Conservation (phyloP, 1,284 basidiomycete species). For the Mycena citricolor region DNA sequence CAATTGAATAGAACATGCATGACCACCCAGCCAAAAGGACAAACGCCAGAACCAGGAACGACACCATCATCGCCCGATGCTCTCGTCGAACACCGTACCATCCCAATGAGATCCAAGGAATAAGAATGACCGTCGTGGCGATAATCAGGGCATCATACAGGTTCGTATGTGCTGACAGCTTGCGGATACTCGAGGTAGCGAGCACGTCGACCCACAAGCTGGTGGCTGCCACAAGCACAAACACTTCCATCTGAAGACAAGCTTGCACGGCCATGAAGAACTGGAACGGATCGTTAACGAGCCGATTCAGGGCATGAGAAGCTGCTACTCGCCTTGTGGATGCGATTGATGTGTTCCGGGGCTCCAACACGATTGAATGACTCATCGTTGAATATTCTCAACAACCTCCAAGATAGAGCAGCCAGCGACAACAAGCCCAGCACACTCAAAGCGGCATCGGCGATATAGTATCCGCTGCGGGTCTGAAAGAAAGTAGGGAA, state of each 20-base stretch:
- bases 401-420: conserved; percentile 47
- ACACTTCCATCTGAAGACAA: conserved; percentile 56
- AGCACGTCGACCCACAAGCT: conserved; percentile 56
- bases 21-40: conserved; percentile 43
- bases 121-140: conserved; percentile 41
- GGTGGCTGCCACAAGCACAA: conserved; percentile 47
- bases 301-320: not conserved
- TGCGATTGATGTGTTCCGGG: conserved; percentile 45
- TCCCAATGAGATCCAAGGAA: conserved; percentile 58
- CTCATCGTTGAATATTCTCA: conserved; percentile 45
- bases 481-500: conserved; percentile 44
- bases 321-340: conserved; percentile 44
- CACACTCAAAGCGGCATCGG: conserved; percentile 47
- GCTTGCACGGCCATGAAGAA: conserved; percentile 56
- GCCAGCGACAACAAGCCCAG: conserved; percentile 43
- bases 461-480: conserved; percentile 45
- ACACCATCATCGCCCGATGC: conserved; percentile 39
- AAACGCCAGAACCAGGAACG: conserved; percentile 43
- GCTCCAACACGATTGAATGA: conserved; percentile 57
- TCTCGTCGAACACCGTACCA: conserved; percentile 54
- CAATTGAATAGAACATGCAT: conserved; percentile 52
- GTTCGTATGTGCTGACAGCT: conserved; percentile 41
- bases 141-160: conserved; percentile 49
- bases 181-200: conserved; percentile 42
- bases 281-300: conserved; percentile 28